phyloP scores from a whole-genome alignment of 176 grass and related monocot genomes.

The Oryza glaberrima region DNA sequence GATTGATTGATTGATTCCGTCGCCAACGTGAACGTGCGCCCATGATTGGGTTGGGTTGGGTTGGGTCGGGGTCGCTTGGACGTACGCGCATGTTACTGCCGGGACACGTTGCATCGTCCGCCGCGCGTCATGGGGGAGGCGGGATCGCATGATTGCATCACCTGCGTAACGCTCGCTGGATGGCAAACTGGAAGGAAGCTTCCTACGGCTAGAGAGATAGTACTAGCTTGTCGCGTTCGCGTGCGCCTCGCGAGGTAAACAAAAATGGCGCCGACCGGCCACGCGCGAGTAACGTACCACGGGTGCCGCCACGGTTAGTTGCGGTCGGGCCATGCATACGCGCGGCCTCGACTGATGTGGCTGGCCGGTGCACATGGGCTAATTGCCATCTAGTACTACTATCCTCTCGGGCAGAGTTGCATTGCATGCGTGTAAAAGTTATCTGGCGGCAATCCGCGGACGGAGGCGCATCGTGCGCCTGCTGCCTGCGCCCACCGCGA shows the following conservation, averaged over 20 bases:
- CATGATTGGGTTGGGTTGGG: constrained; percentile 9
- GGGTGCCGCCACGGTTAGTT: neutral
- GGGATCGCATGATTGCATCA: too few relatives aligned
- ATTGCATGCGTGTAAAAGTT: neutral
- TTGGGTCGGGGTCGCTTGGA: neutral
- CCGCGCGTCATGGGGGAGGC: too few relatives aligned
- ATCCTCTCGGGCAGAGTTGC: too few relatives aligned
- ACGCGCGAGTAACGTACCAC: too few relatives aligned
- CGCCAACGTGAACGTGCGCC: constrained; percentile 29
- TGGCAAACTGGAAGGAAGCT: neutral
- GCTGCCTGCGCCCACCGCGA: too few relatives aligned
- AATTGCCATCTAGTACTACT: neutral
- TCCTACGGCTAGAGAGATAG: neutral
- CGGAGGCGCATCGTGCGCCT: neutral
- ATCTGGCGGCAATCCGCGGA: neutral
- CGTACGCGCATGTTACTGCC: neutral
- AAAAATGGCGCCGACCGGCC: neutral
- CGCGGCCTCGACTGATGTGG: neutral
- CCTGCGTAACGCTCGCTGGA: neutral
- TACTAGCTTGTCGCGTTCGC: neutral
- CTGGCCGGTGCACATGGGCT: neutral
- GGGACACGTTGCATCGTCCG: constrained; percentile 4
- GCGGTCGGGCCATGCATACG: neutral
- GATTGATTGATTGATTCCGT: neutral
- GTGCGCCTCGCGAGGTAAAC: neutral